phyloP scores from a whole-genome alignment of 73 alveolate genomes.

The Effrenium voratum region DNA sequence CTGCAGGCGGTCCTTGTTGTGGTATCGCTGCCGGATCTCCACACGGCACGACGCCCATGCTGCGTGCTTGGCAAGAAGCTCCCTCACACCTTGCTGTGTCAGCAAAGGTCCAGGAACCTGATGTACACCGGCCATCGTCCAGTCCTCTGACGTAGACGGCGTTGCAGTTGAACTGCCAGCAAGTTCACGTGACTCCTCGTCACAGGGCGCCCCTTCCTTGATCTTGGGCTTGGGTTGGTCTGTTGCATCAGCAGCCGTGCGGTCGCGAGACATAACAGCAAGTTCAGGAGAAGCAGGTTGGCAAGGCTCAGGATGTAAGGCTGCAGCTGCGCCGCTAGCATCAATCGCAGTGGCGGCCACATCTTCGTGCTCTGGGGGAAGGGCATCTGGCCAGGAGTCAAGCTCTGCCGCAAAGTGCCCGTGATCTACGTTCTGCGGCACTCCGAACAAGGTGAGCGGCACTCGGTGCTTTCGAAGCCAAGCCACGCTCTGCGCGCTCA shows the following conservation, averaged over 20 bases:
- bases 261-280: conserved; percentile 1
- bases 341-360: neutral
- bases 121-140: neutral
- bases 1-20: neutral
- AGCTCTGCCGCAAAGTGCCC: neutral
- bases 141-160: neutral
- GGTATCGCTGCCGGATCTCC: neutral
- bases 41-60: neutral
- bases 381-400: neutral
- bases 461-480: neutral
- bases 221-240: no score
- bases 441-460: neutral
- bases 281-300: no score
- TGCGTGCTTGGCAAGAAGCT: neutral
- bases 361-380: neutral
- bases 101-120: neutral
- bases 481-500: neutral
- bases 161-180: neutral
- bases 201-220: no score
- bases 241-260: neutral
- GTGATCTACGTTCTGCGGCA: neutral
- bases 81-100: neutral
- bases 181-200: neutral
- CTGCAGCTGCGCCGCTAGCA: neutral
- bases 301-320: no score